These are phyloP conservation scores for Hortiboletus flavorubellus DNA, from an alignment of 768 basidiomycete genomes.

Conservation along the genomic window DNA sequence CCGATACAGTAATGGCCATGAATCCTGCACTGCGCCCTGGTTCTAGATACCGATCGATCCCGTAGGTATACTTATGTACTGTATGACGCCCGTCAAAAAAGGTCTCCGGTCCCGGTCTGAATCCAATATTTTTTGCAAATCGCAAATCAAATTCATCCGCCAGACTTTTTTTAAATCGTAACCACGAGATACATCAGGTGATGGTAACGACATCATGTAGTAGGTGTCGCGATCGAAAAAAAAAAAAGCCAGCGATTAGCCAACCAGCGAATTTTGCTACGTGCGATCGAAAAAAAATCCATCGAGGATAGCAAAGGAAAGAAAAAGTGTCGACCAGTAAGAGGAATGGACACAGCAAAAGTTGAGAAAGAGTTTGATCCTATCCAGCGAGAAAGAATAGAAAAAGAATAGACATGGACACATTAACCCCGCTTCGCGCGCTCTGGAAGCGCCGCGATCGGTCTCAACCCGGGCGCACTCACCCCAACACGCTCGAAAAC, in stretches of 20 bases:
- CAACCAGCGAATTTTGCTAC: too few relatives aligned
- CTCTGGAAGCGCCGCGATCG: slow-evolving; percentile 30
- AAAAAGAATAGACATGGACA: too few relatives aligned
- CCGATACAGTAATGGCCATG: too few relatives aligned
- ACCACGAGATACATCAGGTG: too few relatives aligned
- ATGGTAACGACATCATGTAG: neutral
- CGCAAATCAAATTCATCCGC: neutral
- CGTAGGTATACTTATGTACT: too few relatives aligned
- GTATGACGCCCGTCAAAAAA: too few relatives aligned
- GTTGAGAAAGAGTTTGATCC: neutral
- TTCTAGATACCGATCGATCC: too few relatives aligned
- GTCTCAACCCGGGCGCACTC: slow-evolving; percentile 24
- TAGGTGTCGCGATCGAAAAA: neutral
- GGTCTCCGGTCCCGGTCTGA: too few relatives aligned
- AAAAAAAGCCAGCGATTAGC: neutral
- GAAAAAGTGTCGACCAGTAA: neutral
- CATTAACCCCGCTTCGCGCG: slow-evolving; percentile 22
- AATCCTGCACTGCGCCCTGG: too few relatives aligned
- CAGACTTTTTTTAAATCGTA: neutral
- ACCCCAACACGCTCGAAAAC: neutral
- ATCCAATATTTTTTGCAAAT: neutral
- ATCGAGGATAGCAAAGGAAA: neutral
- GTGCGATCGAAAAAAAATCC: neutral
- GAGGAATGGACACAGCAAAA: neutral
- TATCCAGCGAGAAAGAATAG: neutral